A percentile compares a stretch with the other conserved stretches of the same genome.
Conservation (phyloP, 352 stramenopile species). For the Blastocystis sp. region DNA sequence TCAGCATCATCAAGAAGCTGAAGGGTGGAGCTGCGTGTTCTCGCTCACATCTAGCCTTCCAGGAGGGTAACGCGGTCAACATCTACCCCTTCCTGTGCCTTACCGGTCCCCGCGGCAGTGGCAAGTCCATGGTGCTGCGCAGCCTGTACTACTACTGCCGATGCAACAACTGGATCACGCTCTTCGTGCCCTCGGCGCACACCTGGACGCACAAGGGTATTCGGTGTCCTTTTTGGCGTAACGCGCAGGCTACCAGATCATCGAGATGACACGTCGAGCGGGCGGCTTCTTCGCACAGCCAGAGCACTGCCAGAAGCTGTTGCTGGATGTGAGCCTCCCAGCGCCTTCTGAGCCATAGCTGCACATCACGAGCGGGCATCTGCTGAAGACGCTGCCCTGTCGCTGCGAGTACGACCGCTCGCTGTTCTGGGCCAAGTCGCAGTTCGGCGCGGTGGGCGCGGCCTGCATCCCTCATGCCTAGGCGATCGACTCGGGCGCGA, state of each 20-base stretch:
- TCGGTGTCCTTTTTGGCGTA: neutral
- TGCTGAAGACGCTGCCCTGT: slow-evolving; percentile 20
- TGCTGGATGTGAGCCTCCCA: neutral
- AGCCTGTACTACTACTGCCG: slow-evolving; percentile 55
- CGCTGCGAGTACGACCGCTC: slow-evolving; percentile 34
- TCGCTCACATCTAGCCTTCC: slow-evolving; percentile 15
- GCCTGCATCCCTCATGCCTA: neutral
- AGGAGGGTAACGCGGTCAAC: slow-evolving; percentile 1
- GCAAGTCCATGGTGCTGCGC: slow-evolving; percentile 57
- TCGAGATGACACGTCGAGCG: slow-evolving; percentile 51
- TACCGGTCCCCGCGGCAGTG: slow-evolving; percentile 40
- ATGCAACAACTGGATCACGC: slow-evolving; percentile 50
- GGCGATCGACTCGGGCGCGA: slow-evolving; percentile 48
- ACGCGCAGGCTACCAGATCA: slow-evolving; percentile 25
- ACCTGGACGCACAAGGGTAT: slow-evolving; percentile 50
- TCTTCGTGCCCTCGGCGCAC: slow-evolving; percentile 43
- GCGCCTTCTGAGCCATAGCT: neutral
- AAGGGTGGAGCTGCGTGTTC: neutral
- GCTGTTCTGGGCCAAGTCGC: slow-evolving; percentile 61
- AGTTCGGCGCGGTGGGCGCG: slow-evolving; percentile 37
- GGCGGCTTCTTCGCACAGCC: slow-evolving; percentile 56
- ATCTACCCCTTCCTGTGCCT: slow-evolving; percentile 52
- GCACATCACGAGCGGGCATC: slow-evolving; percentile 34
- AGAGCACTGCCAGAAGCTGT: slow-evolving; percentile 55
- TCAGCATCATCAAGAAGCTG: slow-evolving; percentile 37